Conservation (phyloP, 345 rosid genomes). For the Streptanthus diversifolius region DNA sequence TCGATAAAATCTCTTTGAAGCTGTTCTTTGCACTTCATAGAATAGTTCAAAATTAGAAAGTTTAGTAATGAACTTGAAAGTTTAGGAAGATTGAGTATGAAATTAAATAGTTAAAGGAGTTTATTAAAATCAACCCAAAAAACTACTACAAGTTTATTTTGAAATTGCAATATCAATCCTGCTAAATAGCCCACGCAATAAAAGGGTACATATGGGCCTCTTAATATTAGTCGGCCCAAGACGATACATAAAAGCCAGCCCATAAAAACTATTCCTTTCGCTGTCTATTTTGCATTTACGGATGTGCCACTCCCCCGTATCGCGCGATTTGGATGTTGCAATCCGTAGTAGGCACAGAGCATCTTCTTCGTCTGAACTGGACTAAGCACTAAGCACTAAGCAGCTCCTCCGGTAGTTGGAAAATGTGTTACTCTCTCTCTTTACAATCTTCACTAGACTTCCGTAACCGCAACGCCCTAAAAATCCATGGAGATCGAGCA, state of each 20-base stretch:
- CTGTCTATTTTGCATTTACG: background rate
- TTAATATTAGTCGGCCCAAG: background rate
- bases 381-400: background rate
- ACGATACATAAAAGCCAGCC: background rate
- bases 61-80: too few relatives aligned
- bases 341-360: background rate
- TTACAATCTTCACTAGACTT: slow-evolving; percentile 13
- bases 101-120: too few relatives aligned
- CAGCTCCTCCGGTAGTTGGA: background rate
- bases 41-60: too few relatives aligned
- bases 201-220: background rate
- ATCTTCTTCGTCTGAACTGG: slow-evolving; percentile 2
- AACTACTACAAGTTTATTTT: too few relatives aligned
- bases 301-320: slow-evolving; percentile 6
- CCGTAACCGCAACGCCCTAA: background rate
- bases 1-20: too few relatives aligned
- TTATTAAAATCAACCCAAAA: too few relatives aligned
- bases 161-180: too few relatives aligned
- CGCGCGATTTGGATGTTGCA: slow-evolving; percentile 15
- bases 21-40: too few relatives aligned
- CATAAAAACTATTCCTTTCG: background rate
- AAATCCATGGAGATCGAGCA: slow-evolving; percentile 19
- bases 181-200: background rate
- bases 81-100: too few relatives aligned
- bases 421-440: slow-evolving; percentile 33